Evolutionary conservation across 1,284 basidiomycete species (phyloP).

Genomic region (Ceratobasidium sp.): DNA sequence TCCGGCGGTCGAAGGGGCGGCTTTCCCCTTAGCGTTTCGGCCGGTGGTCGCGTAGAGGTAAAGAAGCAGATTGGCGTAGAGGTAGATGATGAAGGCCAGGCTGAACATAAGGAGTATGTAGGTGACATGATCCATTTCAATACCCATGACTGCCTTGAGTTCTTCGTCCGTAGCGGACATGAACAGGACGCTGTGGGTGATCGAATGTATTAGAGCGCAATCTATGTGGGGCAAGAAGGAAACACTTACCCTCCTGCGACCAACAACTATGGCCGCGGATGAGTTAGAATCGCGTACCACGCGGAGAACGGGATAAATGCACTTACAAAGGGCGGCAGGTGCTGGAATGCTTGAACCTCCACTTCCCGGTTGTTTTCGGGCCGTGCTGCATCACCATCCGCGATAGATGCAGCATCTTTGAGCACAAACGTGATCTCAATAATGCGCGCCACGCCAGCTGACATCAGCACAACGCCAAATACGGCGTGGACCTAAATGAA

Average conservation of each 20-base stretch:
- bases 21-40: constrained; percentile 62
- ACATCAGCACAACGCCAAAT: constrained; percentile 89
- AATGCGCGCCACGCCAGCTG: constrained; percentile 84
- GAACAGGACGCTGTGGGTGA: constrained; percentile 73
- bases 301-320: constrained; percentile 2
- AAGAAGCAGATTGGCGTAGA: constrained; percentile 72
- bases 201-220: constrained; percentile 33
- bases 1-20: constrained; percentile 25
- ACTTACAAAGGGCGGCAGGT: constrained; percentile 87
- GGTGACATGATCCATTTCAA: constrained; percentile 88
- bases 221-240: not conserved
- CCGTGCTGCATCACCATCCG: constrained; percentile 50
- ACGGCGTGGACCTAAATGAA: constrained; percentile 77
- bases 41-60: constrained; percentile 72
- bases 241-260: constrained; percentile 69
- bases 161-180: constrained; percentile 95
- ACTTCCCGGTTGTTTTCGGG: constrained; percentile 10
- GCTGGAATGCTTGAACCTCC: constrained; percentile 75
- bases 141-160: constrained; percentile 73
- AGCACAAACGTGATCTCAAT: constrained; percentile 87
- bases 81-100: constrained; percentile 82
- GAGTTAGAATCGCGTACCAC: constrained; percentile 26
- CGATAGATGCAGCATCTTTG: constrained; percentile 55
- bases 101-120: constrained; percentile 88
- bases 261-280: constrained; percentile 67